phyloP scores from a whole-genome alignment of 179 eudicot genomes.

The Silene coronaria region DNA sequence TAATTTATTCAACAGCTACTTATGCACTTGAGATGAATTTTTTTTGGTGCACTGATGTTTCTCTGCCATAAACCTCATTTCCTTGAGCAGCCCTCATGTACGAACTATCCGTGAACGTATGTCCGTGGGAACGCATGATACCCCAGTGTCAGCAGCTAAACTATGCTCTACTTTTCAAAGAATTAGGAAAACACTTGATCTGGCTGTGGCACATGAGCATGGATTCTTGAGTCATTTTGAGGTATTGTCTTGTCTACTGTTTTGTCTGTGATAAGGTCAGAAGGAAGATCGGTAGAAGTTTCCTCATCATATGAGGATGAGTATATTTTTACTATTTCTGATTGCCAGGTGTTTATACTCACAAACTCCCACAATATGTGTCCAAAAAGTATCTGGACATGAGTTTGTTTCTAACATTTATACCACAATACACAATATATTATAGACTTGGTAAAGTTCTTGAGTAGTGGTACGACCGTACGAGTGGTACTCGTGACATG shows the following conservation, averaged over 20 bases:
- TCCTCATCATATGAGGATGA: neutral
- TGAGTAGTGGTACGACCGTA: too few species aligned
- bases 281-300: neutral
- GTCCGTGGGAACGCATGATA: constrained; percentile 54
- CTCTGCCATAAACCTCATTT: constrained; percentile 28
- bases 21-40: neutral
- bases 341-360: neutral
- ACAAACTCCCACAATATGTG: neutral
- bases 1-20: neutral
- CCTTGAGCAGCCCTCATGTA: constrained; percentile 76
- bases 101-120: constrained; percentile 84
- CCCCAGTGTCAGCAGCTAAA: constrained; percentile 53
- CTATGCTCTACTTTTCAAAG: constrained; percentile 44
- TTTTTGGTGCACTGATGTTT: neutral
- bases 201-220: constrained; percentile 58
- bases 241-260: constrained; percentile 38
- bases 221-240: constrained; percentile 84
- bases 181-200: constrained; percentile 51
- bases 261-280: constrained; percentile 6
- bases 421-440: neutral
- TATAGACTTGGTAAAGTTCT: too few species aligned
- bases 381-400: neutral
- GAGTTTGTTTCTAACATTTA: neutral
- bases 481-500: too few species aligned
- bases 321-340: neutral